phyloP scores from a whole-genome alignment of 2,329 filamentous ascomycete species.

The Paraphoma sp. region DNA sequence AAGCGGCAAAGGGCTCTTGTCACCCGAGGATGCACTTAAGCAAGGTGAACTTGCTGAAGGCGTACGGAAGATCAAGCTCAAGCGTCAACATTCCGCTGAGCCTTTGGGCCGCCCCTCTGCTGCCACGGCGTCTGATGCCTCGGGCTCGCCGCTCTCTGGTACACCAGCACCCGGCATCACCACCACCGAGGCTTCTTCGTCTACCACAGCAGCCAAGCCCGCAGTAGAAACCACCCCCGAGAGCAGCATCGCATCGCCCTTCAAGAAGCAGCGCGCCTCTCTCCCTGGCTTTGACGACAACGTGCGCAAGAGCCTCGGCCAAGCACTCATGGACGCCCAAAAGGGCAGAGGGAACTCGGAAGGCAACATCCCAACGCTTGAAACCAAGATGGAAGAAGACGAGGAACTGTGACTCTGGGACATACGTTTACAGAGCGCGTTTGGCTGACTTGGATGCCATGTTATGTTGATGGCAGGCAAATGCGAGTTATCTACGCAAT shows the following conservation, averaged over 20 bases:
- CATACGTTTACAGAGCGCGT: slow-evolving; percentile 26
- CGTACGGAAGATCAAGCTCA: slow-evolving; percentile 84
- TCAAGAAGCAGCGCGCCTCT: slow-evolving; percentile 77
- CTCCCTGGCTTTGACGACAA: slow-evolving; percentile 58
- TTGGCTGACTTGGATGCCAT: slow-evolving; percentile 9
- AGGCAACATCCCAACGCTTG: slow-evolving; percentile 32
- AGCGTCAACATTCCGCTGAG: slow-evolving; percentile 79
- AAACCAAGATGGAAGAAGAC: slow-evolving; percentile 50
- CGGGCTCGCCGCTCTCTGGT: slow-evolving; percentile 33
- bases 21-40: slow-evolving; percentile 73
- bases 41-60: slow-evolving; percentile 80
- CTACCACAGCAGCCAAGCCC: slow-evolving; percentile 38
- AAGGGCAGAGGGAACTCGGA: slow-evolving; percentile 44
- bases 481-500: not conserved
- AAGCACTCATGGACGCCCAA: slow-evolving; percentile 37
- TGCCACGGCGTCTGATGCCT: slow-evolving; percentile 29
- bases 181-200: slow-evolving; percentile 28
- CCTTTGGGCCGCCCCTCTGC: slow-evolving; percentile 57
- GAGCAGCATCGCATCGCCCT: slow-evolving; percentile 68
- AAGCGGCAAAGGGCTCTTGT: slow-evolving; percentile 61
- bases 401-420: slow-evolving; percentile 53
- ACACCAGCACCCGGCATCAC: slow-evolving; percentile 24
- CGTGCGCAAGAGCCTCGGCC: slow-evolving; percentile 45
- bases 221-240: slow-evolving; percentile 55
- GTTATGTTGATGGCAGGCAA: slow-evolving; percentile 5